Evolutionary conservation across 78 protist genomes (phyloP), one percentile per base, ranked within the genome.

Genomic region (Reticulomyxa filosa): DNA sequence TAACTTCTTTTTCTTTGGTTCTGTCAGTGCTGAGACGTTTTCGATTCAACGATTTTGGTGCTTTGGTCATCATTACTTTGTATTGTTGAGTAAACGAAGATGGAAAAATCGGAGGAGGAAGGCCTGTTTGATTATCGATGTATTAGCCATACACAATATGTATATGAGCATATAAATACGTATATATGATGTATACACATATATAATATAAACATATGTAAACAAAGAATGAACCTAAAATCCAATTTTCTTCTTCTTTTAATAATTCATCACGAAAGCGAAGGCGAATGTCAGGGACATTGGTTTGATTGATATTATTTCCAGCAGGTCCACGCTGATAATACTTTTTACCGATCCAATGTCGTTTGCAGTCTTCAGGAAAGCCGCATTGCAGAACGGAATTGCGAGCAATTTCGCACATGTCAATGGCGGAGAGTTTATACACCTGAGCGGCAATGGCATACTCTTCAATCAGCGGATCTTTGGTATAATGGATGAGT

Each of bases 381-480:
- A 59, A 59, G 20, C 65, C 65, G 65, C 65, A 38, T 27, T 59
- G 65, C 10, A 59, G 30, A 38, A 59, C 65, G 46, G 38, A 25
- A 46, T 85, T 85, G 51, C 83, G 79, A 0, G 96, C 96, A 23
- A 94, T 69, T 69, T 92, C 99, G 74, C 92, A 87, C 46, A 89
- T 53, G 72, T 94, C 99, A 35, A 72, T 30, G n/a, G 79, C 38
- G 11, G 80, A 50, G 8, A 91, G 63, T 52, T 82, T 70, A 90
- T 80, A 88, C n/a, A 38, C 86, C 69, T 87, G 86, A 13, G 84
- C 67, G 2, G 92, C 88, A 39, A 88, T 73, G 57, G 75, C 42
- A 72, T 86, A 91, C 80, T 91, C 97, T 67, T 91, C 99, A 52
- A 92, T 73, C n/a, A 94, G 79, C 4, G 99, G 98, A 71, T 89